Percentiles rank a stretch among this genome's conserved stretches.
phyloP scores from a whole-genome alignment of 306 rosid species.

The Quercus berberidifolia region DNA sequence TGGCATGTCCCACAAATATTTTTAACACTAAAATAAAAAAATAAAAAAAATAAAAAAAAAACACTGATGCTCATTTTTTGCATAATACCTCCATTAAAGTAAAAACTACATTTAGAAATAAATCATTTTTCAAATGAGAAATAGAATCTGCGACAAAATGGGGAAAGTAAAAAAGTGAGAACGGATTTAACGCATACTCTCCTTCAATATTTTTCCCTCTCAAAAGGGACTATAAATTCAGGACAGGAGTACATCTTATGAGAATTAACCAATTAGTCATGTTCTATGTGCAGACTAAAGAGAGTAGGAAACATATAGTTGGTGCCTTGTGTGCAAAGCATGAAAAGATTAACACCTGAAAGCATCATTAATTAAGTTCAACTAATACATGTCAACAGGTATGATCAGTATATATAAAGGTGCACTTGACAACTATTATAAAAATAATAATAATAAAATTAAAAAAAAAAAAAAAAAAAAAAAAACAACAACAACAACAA shows the following conservation, averaged over 20 bases:
- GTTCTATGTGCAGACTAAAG: neutral
- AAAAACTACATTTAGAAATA: neutral
- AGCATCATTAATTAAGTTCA: neutral
- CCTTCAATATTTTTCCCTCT: neutral
- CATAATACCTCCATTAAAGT: neutral
- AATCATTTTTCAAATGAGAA: neutral
- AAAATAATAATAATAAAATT: too few relatives aligned
- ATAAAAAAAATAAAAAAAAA: neutral
- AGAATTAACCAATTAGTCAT: neutral
- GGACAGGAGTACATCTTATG: neutral
- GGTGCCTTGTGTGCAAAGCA: neutral
- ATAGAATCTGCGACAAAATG: neutral
- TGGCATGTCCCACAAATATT: neutral
- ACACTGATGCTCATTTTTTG: neutral
- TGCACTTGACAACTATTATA: neutral
- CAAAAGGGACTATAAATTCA: neutral
- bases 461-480: neutral
- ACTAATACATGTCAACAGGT: neutral
- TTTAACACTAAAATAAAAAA: neutral
- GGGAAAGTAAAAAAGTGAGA: neutral
- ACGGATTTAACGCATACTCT: neutral
- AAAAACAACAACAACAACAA: neutral
- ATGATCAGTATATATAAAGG: too few relatives aligned
- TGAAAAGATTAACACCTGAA: too few relatives aligned
- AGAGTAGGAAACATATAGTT: neutral